These are phyloP conservation scores for Linum tenue DNA, from an alignment of 345 rosid genomes.

Conservation along the genomic window DNA sequence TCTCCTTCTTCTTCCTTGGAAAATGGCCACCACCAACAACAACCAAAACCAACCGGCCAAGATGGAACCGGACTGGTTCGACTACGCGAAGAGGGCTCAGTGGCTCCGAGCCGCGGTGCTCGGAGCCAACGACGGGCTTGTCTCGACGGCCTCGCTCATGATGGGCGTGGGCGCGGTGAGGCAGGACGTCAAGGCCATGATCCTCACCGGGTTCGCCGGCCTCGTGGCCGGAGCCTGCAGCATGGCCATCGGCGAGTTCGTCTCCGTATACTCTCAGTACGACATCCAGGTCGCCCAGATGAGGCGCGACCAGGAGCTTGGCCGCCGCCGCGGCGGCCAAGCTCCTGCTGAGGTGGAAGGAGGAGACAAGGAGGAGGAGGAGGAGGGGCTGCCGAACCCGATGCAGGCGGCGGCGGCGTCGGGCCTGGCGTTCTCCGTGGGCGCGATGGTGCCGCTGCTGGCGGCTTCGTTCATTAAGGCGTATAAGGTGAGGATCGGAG, in stretches of 20 bases:
- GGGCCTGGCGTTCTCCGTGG: conserved; percentile 25
- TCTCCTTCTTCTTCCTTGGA: no score
- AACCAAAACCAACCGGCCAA: not conserved
- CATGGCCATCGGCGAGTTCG: conserved; percentile 86
- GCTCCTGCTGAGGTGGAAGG: not conserved
- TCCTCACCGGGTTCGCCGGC: conserved; percentile 65
- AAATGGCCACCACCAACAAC: not conserved
- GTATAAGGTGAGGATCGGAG: conserved; percentile 23
- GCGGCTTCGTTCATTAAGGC: conserved; percentile 25
- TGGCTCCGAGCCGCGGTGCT: conserved; percentile 80
- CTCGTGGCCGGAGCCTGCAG: conserved; percentile 67
- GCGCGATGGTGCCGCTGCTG: conserved; percentile 33
- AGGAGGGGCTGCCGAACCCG: conserved; percentile 30
- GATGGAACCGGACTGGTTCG: conserved; percentile 5
- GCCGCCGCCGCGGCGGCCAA: not conserved
- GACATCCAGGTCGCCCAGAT: conserved; percentile 56
- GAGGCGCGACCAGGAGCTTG: conserved; percentile 28
- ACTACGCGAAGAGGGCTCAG: conserved; percentile 60
- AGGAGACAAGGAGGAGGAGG: conserved; percentile 10
- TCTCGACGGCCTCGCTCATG: conserved; percentile 74
- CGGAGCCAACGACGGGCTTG: conserved; percentile 74
- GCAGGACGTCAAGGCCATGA: conserved; percentile 52
- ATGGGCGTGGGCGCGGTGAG: conserved; percentile 74
- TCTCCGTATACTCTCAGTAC: conserved; percentile 68
- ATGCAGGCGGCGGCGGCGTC: conserved; percentile 35